Conservation (phyloP, 2,329 filamentous ascomycete genomes). For the Nemania abortiva region DNA sequence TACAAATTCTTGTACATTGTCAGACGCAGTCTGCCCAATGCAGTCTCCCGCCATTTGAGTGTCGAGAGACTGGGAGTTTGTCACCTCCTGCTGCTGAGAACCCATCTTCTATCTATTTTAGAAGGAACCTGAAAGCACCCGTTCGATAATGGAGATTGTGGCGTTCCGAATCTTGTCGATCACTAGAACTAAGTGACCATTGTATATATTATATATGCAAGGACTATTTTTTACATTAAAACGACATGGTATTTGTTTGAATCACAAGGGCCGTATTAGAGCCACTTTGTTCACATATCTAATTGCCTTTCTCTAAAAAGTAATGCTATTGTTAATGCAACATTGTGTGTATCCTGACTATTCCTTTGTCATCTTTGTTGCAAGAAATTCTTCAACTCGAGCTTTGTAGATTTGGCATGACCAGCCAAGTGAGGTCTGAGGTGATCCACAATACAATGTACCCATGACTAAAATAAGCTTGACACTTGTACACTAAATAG, state of each 20-base stretch:
- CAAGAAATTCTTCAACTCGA: too few relatives aligned
- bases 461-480: too few relatives aligned
- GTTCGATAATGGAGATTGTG: neutral
- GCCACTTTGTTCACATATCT: too few relatives aligned
- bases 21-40: neutral
- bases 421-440: too few relatives aligned
- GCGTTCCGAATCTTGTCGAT: neutral
- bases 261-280: too few relatives aligned
- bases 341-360: too few relatives aligned
- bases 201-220: neutral
- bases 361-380: too few relatives aligned
- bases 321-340: too few relatives aligned
- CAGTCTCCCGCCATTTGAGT: neutral
- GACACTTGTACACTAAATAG: too few relatives aligned
- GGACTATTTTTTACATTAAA: neutral
- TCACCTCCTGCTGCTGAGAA: neutral
- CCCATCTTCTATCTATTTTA: constrained; percentile 5
- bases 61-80: neutral
- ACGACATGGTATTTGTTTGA: neutral
- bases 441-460: too few relatives aligned
- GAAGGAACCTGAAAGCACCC: neutral
- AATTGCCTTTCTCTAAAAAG: too few relatives aligned
- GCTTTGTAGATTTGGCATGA: too few relatives aligned
- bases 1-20: neutral
- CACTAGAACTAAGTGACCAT: neutral